phyloP scores from a whole-genome alignment of 2,329 filamentous ascomycete species.

The Botrytis hyacinthi region DNA sequence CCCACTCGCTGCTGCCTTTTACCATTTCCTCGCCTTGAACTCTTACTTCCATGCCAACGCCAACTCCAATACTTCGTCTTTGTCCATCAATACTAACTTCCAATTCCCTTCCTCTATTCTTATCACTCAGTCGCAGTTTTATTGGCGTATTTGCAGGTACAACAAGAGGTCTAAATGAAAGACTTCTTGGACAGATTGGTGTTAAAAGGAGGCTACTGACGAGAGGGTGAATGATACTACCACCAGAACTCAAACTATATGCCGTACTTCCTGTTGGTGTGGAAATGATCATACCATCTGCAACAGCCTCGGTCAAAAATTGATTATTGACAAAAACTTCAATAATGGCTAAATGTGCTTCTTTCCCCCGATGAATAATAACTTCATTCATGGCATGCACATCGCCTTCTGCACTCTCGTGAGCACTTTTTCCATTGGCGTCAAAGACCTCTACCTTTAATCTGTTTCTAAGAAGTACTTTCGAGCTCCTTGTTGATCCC shows the following conservation, averaged over 20 bases:
- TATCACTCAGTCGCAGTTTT: constrained; percentile 75
- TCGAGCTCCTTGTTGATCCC: constrained; percentile 70
- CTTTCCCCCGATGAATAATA: constrained; percentile 84
- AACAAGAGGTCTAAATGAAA: constrained; percentile 89
- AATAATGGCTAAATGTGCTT: constrained; percentile 87
- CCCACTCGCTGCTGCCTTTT: constrained; percentile 49
- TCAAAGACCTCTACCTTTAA: constrained; percentile 84
- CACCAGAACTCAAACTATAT: constrained; percentile 89
- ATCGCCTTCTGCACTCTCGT: constrained; percentile 37
- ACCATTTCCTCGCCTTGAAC: constrained; percentile 83
- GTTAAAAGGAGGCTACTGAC: constrained; percentile 87
- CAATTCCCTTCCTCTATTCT: constrained; percentile 72
- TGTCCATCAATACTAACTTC: constrained; percentile 79
- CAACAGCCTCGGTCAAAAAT: constrained; percentile 89
- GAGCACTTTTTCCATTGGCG: constrained; percentile 51
- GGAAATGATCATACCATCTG: constrained; percentile 90
- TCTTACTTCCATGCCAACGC: constrained; percentile 77
- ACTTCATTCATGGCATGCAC: constrained; percentile 89
- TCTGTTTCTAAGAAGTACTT: constrained; percentile 81
- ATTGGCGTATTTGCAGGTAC: constrained; percentile 84
- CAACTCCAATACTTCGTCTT: constrained; percentile 61
- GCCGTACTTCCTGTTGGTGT: constrained; percentile 95
- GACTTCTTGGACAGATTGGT: constrained; percentile 86
- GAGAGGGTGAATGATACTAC: constrained; percentile 89
- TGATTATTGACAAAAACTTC: constrained; percentile 87